phyloP scores from a whole-genome alignment of 148 eudicot species.

The Simmondsia chinensis region DNA sequence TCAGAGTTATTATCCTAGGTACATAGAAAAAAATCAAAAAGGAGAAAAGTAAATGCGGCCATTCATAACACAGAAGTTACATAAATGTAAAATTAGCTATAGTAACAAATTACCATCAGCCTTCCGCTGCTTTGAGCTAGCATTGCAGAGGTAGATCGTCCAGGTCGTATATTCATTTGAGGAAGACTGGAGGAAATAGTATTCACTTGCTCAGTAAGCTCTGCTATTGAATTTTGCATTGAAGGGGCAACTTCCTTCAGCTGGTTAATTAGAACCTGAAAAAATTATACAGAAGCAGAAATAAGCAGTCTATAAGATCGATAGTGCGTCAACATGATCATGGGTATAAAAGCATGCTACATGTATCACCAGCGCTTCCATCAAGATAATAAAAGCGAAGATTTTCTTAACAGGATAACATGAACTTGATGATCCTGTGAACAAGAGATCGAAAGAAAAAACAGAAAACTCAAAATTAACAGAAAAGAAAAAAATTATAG shows the following conservation, averaged over 20 bases:
- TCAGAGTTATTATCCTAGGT: slow-evolving; percentile 60
- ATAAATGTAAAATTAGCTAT: background rate
- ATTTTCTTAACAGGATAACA: no score
- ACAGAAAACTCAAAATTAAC: no score
- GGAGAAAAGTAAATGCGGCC: slow-evolving; percentile 4
- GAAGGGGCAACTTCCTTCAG: slow-evolving; percentile 89
- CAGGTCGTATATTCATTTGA: slow-evolving; percentile 30
- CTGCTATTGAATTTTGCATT: slow-evolving; percentile 72
- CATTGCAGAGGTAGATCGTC: slow-evolving; percentile 46
- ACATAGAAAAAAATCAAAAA: slow-evolving; percentile 9
- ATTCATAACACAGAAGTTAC: no score
- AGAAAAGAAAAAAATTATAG: no score
- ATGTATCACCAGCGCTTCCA: no score
- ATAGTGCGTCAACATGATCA: no score
- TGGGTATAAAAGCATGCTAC: no score
- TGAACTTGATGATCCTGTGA: no score
- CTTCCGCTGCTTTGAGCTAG: slow-evolving; percentile 72
- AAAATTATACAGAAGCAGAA: no score
- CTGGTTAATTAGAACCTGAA: slow-evolving; percentile 78
- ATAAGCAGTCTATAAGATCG: no score
- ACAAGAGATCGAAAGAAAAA: no score
- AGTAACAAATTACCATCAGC: slow-evolving; percentile 31
- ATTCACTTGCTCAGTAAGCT: slow-evolving; percentile 76
- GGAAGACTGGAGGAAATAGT: slow-evolving; percentile 56
- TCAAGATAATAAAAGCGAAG: no score